Conservation (phyloP, 495 filamentous ascomycete species). For the Cercophora newfieldiana region DNA sequence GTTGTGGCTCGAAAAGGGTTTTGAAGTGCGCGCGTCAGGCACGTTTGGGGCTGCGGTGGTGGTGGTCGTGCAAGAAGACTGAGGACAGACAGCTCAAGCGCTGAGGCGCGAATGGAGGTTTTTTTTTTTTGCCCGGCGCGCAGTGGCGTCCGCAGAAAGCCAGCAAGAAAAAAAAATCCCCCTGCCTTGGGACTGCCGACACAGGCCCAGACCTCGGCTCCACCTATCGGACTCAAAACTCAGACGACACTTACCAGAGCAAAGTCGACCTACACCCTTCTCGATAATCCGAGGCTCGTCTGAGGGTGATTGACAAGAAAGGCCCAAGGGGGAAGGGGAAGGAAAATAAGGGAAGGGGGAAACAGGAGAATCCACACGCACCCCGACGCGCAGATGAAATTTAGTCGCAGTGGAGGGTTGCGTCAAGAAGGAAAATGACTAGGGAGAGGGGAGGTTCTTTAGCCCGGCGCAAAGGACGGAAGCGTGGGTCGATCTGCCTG, state of each 20-base stretch:
- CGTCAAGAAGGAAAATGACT: conserved; percentile 34
- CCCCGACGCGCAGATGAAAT: conserved; percentile 28
- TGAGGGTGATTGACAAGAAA: conserved; percentile 24
- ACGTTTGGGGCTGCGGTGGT: conserved; percentile 7
- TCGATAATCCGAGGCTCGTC: conserved; percentile 20
- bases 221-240: neutral
- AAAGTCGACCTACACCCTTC: conserved; percentile 17
- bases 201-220: neutral
- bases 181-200: conserved; percentile 1
- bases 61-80: conserved; percentile 12
- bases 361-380: conserved; percentile 27
- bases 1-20: neutral
- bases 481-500: conserved; percentile 39
- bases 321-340: conserved; percentile 21
- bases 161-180: conserved; percentile 27
- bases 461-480: conserved; percentile 35
- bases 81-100: neutral
- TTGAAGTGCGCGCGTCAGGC: conserved; percentile 21
- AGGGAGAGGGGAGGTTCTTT: conserved; percentile 37
- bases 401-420: conserved; percentile 37
- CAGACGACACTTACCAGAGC: conserved; percentile 20
- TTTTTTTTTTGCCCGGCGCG: conserved; percentile 25
- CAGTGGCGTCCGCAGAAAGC: conserved; percentile 26
- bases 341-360: conserved; percentile 22
- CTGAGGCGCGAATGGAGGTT: conserved; percentile 18